These are phyloP conservation scores for Papiliotrema nemorosa DNA, from an alignment of 1,284 basidiomycete species.

Conservation along the genomic window DNA sequence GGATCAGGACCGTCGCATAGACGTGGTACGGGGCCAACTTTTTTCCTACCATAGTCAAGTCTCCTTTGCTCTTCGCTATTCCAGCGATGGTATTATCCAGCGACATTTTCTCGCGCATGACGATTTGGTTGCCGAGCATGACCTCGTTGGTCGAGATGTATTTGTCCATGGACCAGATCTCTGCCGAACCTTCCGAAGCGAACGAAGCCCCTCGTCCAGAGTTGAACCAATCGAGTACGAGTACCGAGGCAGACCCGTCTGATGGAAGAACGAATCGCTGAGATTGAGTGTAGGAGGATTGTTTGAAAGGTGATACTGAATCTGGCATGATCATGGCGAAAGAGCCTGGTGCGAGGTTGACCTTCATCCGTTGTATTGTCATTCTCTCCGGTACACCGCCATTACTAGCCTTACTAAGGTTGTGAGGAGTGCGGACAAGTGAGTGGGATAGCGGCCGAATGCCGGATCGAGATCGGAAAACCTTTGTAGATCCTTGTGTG, in stretches of 20 bases:
- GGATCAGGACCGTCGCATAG: constrained; percentile 44
- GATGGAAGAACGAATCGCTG: constrained; percentile 61
- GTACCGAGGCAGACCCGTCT: constrained; percentile 56
- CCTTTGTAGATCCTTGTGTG: constrained; percentile 82
- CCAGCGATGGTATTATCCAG: constrained; percentile 53
- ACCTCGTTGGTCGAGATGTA: constrained; percentile 87
- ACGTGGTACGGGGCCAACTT: constrained; percentile 45
- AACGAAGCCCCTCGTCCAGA: constrained; percentile 60
- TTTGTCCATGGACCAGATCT: constrained; percentile 82
- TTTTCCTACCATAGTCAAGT: constrained; percentile 12
- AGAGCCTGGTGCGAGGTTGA: constrained; percentile 56
- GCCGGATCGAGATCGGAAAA: constrained; percentile 71
- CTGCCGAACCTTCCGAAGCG: constrained; percentile 40
- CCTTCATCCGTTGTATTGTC: constrained; percentile 54
- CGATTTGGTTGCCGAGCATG: constrained; percentile 58
- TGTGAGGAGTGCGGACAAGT: constrained; percentile 6
- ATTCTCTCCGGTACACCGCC: constrained; percentile 13
- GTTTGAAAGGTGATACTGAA: constrained; percentile 83
- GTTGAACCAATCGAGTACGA: constrained; percentile 86
- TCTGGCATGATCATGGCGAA: constrained; percentile 80
- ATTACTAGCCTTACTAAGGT: background rate
- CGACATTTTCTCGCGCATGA: constrained; percentile 72
- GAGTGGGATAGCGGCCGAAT: constrained; percentile 38
- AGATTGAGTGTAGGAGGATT: constrained; percentile 73
- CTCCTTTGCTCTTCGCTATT: background rate